Conservation (phyloP, 306 rosid genomes). For the Casuarina cunninghamiana region DNA sequence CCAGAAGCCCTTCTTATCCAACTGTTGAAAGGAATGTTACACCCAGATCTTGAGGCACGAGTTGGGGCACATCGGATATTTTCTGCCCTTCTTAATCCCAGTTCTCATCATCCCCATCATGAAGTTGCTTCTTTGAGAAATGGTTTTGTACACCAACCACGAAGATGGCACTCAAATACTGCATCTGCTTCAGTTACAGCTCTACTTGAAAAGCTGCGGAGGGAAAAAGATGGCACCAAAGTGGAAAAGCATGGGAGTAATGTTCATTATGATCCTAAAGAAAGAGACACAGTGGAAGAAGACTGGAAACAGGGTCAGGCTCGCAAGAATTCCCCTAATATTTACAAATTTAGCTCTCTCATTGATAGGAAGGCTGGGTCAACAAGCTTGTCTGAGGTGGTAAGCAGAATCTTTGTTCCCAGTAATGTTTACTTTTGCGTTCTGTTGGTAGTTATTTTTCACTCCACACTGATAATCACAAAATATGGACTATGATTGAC, state of each 20-base stretch:
- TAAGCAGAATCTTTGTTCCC: conserved; percentile 37
- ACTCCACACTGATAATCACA: conserved; percentile 13
- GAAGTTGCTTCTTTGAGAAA: conserved; percentile 54
- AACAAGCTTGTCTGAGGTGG: conserved; percentile 52
- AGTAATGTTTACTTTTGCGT: conserved; percentile 10
- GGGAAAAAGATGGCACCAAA: conserved; percentile 57
- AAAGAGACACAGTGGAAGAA: conserved; percentile 49
- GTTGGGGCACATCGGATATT: conserved; percentile 92
- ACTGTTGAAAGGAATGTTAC: conserved; percentile 85
- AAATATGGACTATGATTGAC: conserved; percentile 30
- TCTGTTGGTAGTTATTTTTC: conserved; percentile 4
- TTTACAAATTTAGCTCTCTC: conserved; percentile 62
- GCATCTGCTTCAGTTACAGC: conserved; percentile 82
- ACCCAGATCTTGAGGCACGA: conserved; percentile 77
- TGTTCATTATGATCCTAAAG: conserved; percentile 49
- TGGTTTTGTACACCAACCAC: conserved; percentile 57
- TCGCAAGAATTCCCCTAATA: conserved; percentile 64
- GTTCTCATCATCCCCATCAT: conserved; percentile 49
- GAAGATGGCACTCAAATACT: conserved; percentile 56
- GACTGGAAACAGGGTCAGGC: conserved; percentile 65
- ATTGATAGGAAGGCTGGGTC: conserved; percentile 67
- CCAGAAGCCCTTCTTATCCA: conserved; percentile 91
- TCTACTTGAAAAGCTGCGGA: conserved; percentile 88
- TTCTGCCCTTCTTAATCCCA: conserved; percentile 75
- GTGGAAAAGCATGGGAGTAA: conserved; percentile 41